Percentiles rank a stretch among this genome's conserved stretches.
These are phyloP conservation scores for Botrytis paeoniae DNA, from an alignment of 2,329 filamentous ascomycete genomes.

Conservation along the genomic window DNA sequence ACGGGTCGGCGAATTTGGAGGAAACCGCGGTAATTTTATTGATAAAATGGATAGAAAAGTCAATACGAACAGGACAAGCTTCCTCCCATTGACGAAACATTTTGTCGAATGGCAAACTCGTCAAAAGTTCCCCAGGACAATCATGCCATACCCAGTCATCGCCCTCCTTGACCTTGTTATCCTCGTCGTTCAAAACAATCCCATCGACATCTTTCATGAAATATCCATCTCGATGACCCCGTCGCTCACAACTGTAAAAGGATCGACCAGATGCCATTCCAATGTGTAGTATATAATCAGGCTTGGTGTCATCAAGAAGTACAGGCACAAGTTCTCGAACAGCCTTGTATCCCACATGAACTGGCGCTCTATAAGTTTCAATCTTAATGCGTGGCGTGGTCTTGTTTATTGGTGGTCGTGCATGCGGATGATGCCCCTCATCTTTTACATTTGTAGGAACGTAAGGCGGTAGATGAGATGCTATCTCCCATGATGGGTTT, in stretches of 20 bases:
- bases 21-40: constrained; percentile 35
- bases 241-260: constrained; percentile 69
- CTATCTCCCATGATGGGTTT: constrained; percentile 82
- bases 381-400: constrained; percentile 53
- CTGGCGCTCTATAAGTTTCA: constrained; percentile 60
- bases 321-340: constrained; percentile 62
- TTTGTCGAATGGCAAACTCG: constrained; percentile 56
- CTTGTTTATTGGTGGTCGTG: constrained; percentile 35
- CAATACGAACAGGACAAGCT: constrained; percentile 46
- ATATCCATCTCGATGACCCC: constrained; percentile 72
- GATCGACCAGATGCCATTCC: constrained; percentile 68
- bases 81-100: constrained; percentile 55
- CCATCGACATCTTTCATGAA: constrained; percentile 67
- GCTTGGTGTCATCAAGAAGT: constrained; percentile 44
- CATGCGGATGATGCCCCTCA: constrained; percentile 7
- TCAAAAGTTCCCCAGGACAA: constrained; percentile 53
- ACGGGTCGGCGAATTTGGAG: rapidly evolving
- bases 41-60: background rate
- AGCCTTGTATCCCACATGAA: constrained; percentile 68
- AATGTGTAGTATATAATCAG: constrained; percentile 72
- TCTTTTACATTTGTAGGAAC: constrained; percentile 42
- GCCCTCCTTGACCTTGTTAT: constrained; percentile 41
- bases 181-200: constrained; percentile 48
- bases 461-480: constrained; percentile 61
- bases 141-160: constrained; percentile 53